Base-by-base conservation (phyloP, 768 basidiomycete genomes). In the Mycena chlorophos region DNA sequence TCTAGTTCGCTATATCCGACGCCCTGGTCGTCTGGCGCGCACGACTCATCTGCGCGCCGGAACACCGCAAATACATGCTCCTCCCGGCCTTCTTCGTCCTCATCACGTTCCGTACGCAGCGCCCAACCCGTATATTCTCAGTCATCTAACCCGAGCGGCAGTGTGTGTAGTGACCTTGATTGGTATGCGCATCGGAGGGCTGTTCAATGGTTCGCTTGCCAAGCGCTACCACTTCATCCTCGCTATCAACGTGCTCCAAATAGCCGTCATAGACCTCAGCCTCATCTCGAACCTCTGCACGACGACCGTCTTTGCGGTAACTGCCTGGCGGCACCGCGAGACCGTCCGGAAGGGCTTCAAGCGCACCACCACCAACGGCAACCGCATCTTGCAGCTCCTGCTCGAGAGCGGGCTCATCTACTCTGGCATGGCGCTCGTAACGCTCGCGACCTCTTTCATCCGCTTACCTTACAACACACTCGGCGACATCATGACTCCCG, bases 341-440 rank as follows among this genome's bases (percentile, higher is more conserved):
- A 28, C 40, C 5, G 45, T 60, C 20, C 45, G 51, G n/a, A 45
- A 17, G 5, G 58, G 45, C 13, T 60, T 56, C 42, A 23, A 52
- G 26, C 49, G 39, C 19, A 26, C 46, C 19, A 26, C 46, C 13
- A 56, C 51, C 5, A 17, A 53, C 17, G 55, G 54, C 31, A 37
- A 53, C 37, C 29, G 30, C 28, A 53, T 60, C 22, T 46, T 60
- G 23, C 20, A 34, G 0, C 40, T 60, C 10, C 26, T 60, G 12
- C 22, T 60, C 10, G 58, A 60, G 22, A 52, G 51, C 14, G 58
- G 58, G 2, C 17, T 56, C 4, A 26, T 60, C 3, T 60, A 60
- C 31, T 49, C 46, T 19, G n/a, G 55, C 2, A 27, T 37, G 13
- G 51, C 30, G 13, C 51, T 27, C 6, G 6, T 23, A 5, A 19